Evolutionary conservation across 768 basidiomycete genomes (phyloP).

Genomic region (Suillus subaureus): DNA sequence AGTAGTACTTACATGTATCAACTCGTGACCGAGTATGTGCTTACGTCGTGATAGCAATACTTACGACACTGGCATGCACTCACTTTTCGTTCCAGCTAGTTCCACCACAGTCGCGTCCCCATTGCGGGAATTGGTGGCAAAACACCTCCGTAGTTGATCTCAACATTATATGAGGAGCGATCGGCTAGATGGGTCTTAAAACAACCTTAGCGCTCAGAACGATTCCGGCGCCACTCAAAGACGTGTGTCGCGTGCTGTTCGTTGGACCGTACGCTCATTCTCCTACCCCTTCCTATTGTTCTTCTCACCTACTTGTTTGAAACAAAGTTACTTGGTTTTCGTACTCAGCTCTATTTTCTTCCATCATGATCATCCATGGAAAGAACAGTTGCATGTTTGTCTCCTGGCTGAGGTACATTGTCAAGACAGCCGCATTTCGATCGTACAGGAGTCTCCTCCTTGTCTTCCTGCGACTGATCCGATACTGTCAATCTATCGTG

Average conservation of each 20-base stretch:
- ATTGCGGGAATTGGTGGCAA: not conserved
- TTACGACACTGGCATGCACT: not conserved
- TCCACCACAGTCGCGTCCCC: too few species aligned
- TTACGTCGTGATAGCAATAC: too few species aligned
- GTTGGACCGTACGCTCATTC: not conserved
- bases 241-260: not conserved
- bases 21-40: too few species aligned
- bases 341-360: not conserved
- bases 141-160: not conserved
- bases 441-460: not conserved
- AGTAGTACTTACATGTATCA: too few species aligned
- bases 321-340: not conserved
- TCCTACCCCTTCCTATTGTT: not conserved
- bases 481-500: not conserved
- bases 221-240: not conserved
- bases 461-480: not conserved
- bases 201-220: not conserved
- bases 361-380: not conserved
- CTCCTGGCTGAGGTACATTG: not conserved
- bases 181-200: too few species aligned
- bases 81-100: not conserved
- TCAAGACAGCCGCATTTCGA: not conserved
- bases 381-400: not conserved
- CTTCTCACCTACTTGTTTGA: not conserved
- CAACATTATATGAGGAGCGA: not conserved